phyloP scores from a whole-genome alignment of 176 grass and related monocot genomes.

The Dendrocalamus sinicus region DNA sequence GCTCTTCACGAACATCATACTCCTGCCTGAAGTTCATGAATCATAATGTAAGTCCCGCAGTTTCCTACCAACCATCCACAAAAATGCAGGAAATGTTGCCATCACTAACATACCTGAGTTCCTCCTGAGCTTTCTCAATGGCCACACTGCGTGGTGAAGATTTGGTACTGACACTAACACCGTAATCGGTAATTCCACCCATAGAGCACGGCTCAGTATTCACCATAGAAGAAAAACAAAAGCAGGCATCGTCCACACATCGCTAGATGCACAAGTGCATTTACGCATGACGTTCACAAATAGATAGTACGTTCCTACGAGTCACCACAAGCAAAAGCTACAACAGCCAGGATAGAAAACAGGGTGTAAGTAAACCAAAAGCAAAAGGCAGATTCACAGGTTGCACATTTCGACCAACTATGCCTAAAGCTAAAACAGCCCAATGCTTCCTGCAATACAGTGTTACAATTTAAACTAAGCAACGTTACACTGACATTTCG shows the following conservation, averaged over 20 bases:
- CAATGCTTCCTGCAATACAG: neutral
- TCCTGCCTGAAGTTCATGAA: constrained; percentile 65
- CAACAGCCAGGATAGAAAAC: neutral
- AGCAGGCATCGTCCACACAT: constrained; percentile 30
- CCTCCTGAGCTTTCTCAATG: constrained; percentile 89
- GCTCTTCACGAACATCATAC: constrained; percentile 76
- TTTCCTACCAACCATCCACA: constrained; percentile 1
- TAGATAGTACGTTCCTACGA: neutral
- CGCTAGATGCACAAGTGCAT: neutral
- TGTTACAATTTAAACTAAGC: neutral
- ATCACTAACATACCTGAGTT: constrained; percentile 62
- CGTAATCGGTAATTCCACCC: constrained; percentile 74
- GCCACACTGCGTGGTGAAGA: constrained; percentile 67
- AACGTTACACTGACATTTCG: neutral
- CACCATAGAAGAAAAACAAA: constrained; percentile 45
- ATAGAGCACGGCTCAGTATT: constrained; percentile 62
- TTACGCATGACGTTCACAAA: neutral
- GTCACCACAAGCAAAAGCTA: neutral
- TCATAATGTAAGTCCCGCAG: neutral
- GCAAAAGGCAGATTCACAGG: neutral
- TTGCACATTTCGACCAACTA: neutral
- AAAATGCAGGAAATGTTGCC: neutral
- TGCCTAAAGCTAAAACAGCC: neutral
- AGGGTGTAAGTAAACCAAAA: neutral
- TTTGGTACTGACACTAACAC: constrained; percentile 60